Conservation (phyloP, 768 basidiomycete species). For the Agrocybe chaxingu region DNA sequence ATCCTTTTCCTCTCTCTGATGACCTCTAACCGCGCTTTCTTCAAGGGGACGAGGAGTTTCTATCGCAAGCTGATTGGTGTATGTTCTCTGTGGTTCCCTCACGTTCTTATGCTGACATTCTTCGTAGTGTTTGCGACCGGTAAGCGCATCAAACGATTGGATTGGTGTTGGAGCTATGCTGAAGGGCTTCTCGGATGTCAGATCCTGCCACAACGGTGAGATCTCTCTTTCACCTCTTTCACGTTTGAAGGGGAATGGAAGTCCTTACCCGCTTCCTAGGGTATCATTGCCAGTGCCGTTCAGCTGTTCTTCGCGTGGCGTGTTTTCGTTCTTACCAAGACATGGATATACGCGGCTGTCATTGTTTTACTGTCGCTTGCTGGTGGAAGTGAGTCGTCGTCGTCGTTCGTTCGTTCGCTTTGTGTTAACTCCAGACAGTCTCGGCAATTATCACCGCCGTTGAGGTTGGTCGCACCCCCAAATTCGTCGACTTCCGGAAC, state of each 20-base stretch:
- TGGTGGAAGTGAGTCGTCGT: constrained; percentile 17
- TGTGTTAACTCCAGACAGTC: constrained; percentile 11
- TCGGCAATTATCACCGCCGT: constrained; percentile 25
- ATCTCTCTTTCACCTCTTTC: background rate
- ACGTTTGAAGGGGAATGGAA: background rate
- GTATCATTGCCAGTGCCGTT: constrained; percentile 39
- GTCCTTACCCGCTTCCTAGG: constrained; percentile 22
- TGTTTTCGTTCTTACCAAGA: constrained; percentile 25
- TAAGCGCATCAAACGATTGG: constrained; percentile 8
- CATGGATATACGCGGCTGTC: constrained; percentile 10
- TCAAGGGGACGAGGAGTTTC: constrained; percentile 12
- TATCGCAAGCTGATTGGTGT: constrained; percentile 24
- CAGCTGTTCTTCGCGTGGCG: constrained; percentile 46
- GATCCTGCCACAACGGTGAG: constrained; percentile 45
- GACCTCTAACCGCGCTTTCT: background rate
- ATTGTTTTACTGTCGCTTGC: constrained; percentile 15
- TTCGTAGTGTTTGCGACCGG: constrained; percentile 39
- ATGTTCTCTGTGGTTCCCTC: constrained; percentile 3
- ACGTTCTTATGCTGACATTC: background rate
- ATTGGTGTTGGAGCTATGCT: background rate
- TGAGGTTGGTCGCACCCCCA: constrained; percentile 18
- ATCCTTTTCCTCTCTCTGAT: constrained; percentile 1
- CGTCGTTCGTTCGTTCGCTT: background rate
- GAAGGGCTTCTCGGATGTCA: constrained; percentile 9
- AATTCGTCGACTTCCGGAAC: constrained; percentile 24